phyloP scores from a whole-genome alignment of 257 asterid species.

The Lycium barbarum region DNA sequence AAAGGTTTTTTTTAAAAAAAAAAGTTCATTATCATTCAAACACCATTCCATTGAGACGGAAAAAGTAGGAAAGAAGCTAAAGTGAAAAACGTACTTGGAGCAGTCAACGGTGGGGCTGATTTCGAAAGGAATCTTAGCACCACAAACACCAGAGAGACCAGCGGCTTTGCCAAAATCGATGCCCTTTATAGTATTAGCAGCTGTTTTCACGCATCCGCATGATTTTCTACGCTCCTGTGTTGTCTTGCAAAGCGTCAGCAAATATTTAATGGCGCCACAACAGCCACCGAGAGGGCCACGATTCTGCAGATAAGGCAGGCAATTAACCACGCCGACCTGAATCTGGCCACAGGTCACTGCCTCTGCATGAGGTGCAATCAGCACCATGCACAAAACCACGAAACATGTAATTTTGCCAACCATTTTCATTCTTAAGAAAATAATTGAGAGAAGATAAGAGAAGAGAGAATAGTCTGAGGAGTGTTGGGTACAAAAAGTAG shows the following conservation, averaged over 20 bases:
- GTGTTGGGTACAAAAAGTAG: not conserved
- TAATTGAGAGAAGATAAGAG: not conserved
- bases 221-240: conserved; percentile 34
- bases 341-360: conserved; percentile 33
- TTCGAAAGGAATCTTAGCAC: conserved; percentile 28
- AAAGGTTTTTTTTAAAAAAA: too few relatives aligned
- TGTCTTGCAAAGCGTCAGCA: conserved; percentile 27
- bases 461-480: not conserved
- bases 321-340: not conserved
- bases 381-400: conserved; percentile 27
- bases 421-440: not conserved
- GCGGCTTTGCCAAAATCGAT: conserved; percentile 26
- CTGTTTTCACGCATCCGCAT: conserved; percentile 35
- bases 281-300: conserved; percentile 22
- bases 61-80: not conserved
- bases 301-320: conserved; percentile 31
- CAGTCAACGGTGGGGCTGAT: conserved; percentile 37
- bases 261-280: conserved; percentile 29
- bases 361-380: conserved; percentile 34
- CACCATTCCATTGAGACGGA: too few relatives aligned
- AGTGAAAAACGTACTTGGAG: conserved; percentile 25
- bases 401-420: not conserved
- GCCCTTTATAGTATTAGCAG: not conserved
- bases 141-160: conserved; percentile 31
- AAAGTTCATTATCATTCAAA: too few relatives aligned